Evolutionary conservation across 257 asterid species (phyloP).

Genomic region (Rehmannia glutinosa): DNA sequence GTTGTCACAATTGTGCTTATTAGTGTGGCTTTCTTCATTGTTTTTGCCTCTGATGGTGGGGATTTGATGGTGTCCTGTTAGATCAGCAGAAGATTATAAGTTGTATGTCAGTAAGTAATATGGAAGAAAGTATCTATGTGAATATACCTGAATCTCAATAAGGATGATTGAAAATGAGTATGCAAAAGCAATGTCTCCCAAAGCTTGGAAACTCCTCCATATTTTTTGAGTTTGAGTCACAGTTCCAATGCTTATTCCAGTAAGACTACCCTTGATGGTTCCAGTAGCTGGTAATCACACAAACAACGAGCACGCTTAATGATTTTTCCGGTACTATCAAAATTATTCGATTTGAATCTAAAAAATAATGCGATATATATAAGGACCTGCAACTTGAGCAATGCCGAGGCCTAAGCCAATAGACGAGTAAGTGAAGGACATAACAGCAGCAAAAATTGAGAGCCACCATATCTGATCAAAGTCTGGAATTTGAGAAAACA

Average conservation of each 20-base stretch:
- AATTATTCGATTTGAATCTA: neutral
- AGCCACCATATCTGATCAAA: constrained; percentile 55
- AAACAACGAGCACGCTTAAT: no score
- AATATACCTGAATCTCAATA: constrained; percentile 42
- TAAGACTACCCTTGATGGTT: constrained; percentile 41
- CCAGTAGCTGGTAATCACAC: constrained; percentile 43
- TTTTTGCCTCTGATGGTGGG: constrained; percentile 49
- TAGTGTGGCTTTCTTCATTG: constrained; percentile 46
- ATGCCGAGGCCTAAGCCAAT: constrained; percentile 52
- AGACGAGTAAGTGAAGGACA: constrained; percentile 53
- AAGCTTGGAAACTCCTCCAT: constrained; percentile 58
- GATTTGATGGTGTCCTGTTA: constrained; percentile 46
- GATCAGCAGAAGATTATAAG: no score
- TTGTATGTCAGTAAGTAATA: no score
- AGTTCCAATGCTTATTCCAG: constrained; percentile 54
- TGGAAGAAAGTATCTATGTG: no score
- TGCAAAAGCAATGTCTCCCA: constrained; percentile 50
- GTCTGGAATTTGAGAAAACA: constrained; percentile 58
- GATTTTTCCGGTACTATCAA: no score
- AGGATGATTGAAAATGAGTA: constrained; percentile 52
- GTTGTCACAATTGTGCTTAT: constrained; percentile 39
- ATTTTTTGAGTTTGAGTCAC: constrained; percentile 47
- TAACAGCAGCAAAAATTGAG: constrained; percentile 43
- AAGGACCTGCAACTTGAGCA: constrained; percentile 34
- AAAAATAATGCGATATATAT: neutral